phyloP scores from a whole-genome alignment of 164 flowering plant species.

The Kingdonia uniflora region DNA sequence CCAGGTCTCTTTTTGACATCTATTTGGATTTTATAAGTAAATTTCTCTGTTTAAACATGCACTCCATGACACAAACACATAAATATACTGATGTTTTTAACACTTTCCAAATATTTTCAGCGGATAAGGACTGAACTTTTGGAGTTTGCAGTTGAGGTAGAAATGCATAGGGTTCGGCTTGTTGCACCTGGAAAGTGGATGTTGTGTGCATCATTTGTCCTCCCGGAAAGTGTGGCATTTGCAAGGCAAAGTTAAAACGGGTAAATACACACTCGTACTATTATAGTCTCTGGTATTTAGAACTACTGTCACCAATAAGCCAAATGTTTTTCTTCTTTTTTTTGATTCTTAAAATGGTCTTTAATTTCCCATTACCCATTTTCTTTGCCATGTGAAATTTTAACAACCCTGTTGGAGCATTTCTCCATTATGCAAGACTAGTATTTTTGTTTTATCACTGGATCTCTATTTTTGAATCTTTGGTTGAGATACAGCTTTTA shows the following conservation, averaged over 20 bases:
- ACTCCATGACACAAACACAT: not conserved
- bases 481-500: too few species aligned
- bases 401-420: too few species aligned
- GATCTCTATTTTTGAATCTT: too few species aligned
- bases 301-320: too few species aligned
- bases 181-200: conserved; percentile 98
- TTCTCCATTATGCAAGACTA: too few species aligned
- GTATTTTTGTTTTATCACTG: too few species aligned
- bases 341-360: too few species aligned
- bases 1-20: conserved; percentile 35
- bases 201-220: conserved; percentile 82
- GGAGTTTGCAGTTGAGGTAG: conserved; percentile 57
- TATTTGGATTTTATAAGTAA: not conserved
- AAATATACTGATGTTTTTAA: not conserved
- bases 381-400: too few species aligned
- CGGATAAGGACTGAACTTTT: conserved; percentile 57
- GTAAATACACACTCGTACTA: not conserved
- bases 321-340: too few species aligned
- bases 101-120: conserved; percentile 27
- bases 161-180: conserved; percentile 71
- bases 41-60: not conserved
- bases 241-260: conserved; percentile 14
- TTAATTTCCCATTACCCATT: too few species aligned
- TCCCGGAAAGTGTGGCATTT: conserved; percentile 62
- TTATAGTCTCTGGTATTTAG: too few species aligned